These are phyloP conservation scores for Neurospora tetrasperma DNA, from an alignment of 495 filamentous ascomycete species.

Conservation along the genomic window DNA sequence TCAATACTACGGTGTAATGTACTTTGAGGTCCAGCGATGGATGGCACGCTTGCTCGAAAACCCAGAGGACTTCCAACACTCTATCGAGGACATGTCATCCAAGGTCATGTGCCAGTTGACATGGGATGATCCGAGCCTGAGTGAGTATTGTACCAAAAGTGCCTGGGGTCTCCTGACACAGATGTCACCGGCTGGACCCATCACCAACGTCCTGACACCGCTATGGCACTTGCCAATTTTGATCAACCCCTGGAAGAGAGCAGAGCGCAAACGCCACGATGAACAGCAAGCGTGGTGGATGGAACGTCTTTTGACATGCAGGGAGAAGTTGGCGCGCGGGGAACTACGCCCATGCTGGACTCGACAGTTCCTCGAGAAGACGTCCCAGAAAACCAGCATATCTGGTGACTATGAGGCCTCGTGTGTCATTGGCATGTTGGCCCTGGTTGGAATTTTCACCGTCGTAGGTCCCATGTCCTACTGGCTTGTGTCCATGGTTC, in stretches of 20 bases:
- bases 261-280: constrained; percentile 30
- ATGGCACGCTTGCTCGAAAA: constrained; percentile 25
- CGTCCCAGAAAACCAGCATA: constrained; percentile 23
- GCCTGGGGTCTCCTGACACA: constrained; percentile 31
- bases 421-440: constrained; percentile 32
- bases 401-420: constrained; percentile 32
- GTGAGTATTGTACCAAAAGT: constrained; percentile 25
- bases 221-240: constrained; percentile 29
- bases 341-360: constrained; percentile 27
- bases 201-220: constrained; percentile 33
- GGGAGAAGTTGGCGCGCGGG: constrained; percentile 15
- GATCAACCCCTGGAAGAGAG: constrained; percentile 33
- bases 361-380: constrained; percentile 27
- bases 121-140: constrained; percentile 28
- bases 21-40: constrained; percentile 33
- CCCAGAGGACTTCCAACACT: constrained; percentile 28
- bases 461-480: constrained; percentile 32
- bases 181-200: constrained; percentile 36
- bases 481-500: constrained; percentile 31
- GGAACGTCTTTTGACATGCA: constrained; percentile 16
- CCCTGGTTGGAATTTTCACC: constrained; percentile 35
- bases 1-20: constrained; percentile 29
- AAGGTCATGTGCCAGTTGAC: constrained; percentile 33
- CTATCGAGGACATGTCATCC: constrained; percentile 31
- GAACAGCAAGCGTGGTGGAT: constrained; percentile 34